Percentiles rank a stretch among this genome's conserved stretches.
phyloP scores from a whole-genome alignment of 257 asterid species.

The Anisodus tanguticus region DNA sequence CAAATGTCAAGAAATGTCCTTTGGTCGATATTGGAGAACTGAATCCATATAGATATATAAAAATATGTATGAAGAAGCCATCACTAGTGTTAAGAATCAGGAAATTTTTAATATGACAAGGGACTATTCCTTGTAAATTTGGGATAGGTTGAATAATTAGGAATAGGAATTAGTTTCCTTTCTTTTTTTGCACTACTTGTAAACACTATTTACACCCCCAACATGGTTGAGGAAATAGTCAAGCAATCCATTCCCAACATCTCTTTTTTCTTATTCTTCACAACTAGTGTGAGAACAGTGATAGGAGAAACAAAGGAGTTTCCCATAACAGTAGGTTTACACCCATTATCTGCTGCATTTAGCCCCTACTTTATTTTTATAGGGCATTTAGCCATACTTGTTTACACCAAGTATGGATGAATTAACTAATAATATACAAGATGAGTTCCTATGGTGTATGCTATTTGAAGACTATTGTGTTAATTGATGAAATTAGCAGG shows the following conservation, averaged over 20 bases:
- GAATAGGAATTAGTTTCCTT: not conserved
- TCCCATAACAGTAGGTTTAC: not conserved
- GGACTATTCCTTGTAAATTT: not conserved
- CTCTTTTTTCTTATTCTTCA: not conserved
- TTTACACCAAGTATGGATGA: not conserved
- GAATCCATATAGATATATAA: not conserved
- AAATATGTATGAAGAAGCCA: not conserved
- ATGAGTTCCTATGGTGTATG: not conserved
- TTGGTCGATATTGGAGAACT: not conserved
- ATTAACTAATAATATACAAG: too few species aligned
- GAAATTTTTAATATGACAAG: not conserved
- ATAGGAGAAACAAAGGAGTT: not conserved
- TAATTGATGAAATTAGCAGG: not conserved
- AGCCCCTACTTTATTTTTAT: not conserved
- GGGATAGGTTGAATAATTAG: not conserved
- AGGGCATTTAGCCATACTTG: not conserved
- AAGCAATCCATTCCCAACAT: constrained; percentile 23
- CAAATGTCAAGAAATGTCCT: not conserved
- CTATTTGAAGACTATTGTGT: not conserved
- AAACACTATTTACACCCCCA: not conserved
- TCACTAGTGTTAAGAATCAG: not conserved
- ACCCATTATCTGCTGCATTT: not conserved
- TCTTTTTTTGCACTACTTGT: not conserved
- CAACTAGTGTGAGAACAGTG: not conserved
- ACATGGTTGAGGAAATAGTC: not conserved